Conservation (phyloP, 208 protist genomes). For the Trypanosoma melophagium region DNA sequence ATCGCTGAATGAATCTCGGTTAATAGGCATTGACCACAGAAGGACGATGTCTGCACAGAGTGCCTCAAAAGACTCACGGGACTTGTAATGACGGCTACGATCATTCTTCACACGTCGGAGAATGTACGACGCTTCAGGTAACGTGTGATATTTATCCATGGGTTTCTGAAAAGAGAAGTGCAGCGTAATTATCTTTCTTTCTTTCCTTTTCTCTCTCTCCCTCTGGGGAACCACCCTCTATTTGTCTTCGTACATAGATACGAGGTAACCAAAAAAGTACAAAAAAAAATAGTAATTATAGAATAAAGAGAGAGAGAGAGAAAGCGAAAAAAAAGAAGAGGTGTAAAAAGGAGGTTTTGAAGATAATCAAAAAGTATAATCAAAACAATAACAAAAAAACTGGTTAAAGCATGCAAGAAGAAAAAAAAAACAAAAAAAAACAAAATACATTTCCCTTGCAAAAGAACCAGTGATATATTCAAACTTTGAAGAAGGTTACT, state of each 20-base stretch:
- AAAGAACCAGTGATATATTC: background rate
- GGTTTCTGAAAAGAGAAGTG: too few relatives aligned
- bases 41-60: slow-evolving; percentile 13
- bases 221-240: background rate
- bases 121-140: slow-evolving; percentile 5
- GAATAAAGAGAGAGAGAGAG: slow-evolving; percentile 18
- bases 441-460: too few relatives aligned
- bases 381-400: too few relatives aligned
- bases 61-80: background rate
- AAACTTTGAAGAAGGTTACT: slow-evolving; percentile 1
- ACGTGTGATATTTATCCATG: background rate
- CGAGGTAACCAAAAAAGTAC: background rate
- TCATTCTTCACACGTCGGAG: slow-evolving; percentile 1
- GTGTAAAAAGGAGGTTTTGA: too few relatives aligned
- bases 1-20: too few relatives aligned
- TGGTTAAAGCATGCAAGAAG: too few relatives aligned
- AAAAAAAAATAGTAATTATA: slow-evolving; percentile 1
- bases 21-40: slow-evolving; percentile 4
- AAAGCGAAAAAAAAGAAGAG: too few relatives aligned
- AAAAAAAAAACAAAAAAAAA: too few relatives aligned
- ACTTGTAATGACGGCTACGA: background rate
- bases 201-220: too few relatives aligned
- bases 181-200: too few relatives aligned
- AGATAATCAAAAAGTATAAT: too few relatives aligned
- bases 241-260: background rate